Percentiles rank a stretch among this genome's conserved stretches.
These are phyloP conservation scores for Actinomortierella wolfii DNA, from an alignment of 371 early-diverging fungal species.

Conservation along the genomic window DNA sequence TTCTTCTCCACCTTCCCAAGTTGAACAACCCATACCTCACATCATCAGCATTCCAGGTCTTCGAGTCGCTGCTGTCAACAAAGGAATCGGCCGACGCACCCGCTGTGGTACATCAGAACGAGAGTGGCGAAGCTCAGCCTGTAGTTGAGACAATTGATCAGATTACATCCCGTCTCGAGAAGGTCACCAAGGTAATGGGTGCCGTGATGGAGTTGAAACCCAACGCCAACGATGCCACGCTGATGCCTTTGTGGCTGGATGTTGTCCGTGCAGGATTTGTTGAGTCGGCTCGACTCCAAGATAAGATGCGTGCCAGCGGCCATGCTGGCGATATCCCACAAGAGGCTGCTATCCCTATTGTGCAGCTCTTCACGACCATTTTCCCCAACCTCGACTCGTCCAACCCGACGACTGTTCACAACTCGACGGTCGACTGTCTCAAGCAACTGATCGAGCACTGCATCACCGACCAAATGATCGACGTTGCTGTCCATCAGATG, in stretches of 20 bases:
- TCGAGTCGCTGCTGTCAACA: constrained; percentile 62
- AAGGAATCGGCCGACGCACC: constrained; percentile 38
- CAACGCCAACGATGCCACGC: constrained; percentile 78
- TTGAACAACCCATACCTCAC: constrained; percentile 83
- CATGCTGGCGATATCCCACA: constrained; percentile 22
- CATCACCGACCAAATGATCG: constrained; percentile 72
- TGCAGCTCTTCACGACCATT: constrained; percentile 68
- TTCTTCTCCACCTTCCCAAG: constrained; percentile 83
- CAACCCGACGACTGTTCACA: constrained; percentile 57
- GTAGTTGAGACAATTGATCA: constrained; percentile 22
- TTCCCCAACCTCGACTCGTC: constrained; percentile 79
- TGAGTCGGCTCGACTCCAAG: constrained; percentile 65
- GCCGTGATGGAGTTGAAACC: constrained; percentile 83
- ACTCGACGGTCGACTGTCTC: constrained; percentile 68
- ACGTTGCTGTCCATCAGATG: constrained; percentile 46
- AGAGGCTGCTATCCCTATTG: constrained; percentile 27
- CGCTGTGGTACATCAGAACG: constrained; percentile 32
- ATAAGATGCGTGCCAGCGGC: constrained; percentile 37
- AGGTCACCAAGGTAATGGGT: constrained; percentile 49
- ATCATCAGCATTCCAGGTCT: constrained; percentile 82
- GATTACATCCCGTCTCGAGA: constrained; percentile 33
- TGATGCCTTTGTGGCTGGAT: constrained; percentile 86
- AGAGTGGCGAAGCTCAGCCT: constrained; percentile 5
- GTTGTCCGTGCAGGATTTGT: constrained; percentile 78
- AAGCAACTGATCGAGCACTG: constrained; percentile 70